Percentiles rank a stretch among this genome's conserved stretches.
Conservation (phyloP, 768 basidiomycete species). For the Tricholoma bakamatsutake region DNA sequence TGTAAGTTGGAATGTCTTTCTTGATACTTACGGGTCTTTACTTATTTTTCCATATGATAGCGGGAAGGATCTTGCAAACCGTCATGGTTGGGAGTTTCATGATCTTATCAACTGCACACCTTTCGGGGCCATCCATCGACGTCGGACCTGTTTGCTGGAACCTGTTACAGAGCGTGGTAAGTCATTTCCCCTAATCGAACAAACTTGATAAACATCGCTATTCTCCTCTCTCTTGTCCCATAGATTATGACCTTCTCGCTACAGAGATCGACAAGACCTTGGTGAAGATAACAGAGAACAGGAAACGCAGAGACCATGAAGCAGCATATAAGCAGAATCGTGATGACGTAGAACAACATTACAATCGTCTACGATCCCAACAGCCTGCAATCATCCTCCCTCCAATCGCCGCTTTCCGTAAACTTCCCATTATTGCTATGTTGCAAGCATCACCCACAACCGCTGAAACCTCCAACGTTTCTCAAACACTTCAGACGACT, state of each 20-base stretch:
- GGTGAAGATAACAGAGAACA: conserved; percentile 18
- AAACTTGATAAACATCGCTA: background rate
- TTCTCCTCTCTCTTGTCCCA: background rate
- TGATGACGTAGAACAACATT: conserved; percentile 34
- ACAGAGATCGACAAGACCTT: conserved; percentile 21
- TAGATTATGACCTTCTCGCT: conserved; percentile 27
- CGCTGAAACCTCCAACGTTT: conserved; percentile 7
- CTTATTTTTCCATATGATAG: conserved; percentile 20
- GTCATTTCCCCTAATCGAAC: background rate
- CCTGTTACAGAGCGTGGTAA: conserved; percentile 30
- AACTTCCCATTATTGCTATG: conserved; percentile 38
- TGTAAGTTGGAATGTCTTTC: conserved; percentile 13
- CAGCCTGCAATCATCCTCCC: conserved; percentile 32
- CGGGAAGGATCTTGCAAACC: conserved; percentile 24
- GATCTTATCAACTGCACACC: conserved; percentile 36
- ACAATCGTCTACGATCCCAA: conserved; percentile 37
- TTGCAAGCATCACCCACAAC: conserved; percentile 24
- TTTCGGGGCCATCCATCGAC: conserved; percentile 33
- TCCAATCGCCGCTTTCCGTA: conserved; percentile 40
- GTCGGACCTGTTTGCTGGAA: conserved; percentile 36
- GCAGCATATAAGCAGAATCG: conserved; percentile 22
- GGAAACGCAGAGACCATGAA: conserved; percentile 15
- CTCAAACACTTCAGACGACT: conserved; percentile 21
- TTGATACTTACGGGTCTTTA: background rate
- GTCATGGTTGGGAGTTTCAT: conserved; percentile 35